Evolutionary conservation across 2,329 filamentous ascomycete genomes (phyloP).

Genomic region (Paracorniculantispora psalliotae): DNA sequence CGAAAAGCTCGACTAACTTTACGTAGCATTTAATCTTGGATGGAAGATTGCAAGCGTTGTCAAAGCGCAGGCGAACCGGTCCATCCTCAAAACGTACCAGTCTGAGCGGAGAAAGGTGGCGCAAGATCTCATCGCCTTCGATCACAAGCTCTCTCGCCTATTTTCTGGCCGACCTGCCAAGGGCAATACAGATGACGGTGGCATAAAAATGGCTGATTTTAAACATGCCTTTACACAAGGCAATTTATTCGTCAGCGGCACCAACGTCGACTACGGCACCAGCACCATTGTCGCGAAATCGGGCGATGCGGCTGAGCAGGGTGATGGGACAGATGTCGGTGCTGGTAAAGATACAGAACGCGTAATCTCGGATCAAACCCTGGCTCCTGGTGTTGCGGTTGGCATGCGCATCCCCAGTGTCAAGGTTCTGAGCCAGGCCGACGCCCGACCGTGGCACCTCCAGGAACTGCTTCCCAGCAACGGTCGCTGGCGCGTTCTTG

Average conservation of each 20-base stretch:
- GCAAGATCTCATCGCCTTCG: constrained; percentile 60
- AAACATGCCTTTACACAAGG: constrained; percentile 56
- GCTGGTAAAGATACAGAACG: constrained; percentile 11
- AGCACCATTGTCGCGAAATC: constrained; percentile 53
- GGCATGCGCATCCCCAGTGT: constrained; percentile 56
- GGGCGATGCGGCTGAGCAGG: constrained; percentile 37
- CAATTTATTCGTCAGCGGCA: constrained; percentile 54
- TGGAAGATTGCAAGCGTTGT: constrained; percentile 50
- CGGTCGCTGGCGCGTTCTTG: constrained; percentile 53
- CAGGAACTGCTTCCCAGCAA: constrained; percentile 52
- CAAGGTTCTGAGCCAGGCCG: constrained; percentile 55
- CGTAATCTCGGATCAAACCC: constrained; percentile 17
- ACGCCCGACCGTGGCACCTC: constrained; percentile 53
- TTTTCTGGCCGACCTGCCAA: constrained; percentile 55
- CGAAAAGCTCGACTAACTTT: constrained; percentile 18
- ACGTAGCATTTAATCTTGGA: constrained; percentile 43
- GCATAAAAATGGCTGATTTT: constrained; percentile 59
- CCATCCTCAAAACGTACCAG: constrained; percentile 46
- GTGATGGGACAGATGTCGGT: constrained; percentile 38
- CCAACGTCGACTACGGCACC: constrained; percentile 53
- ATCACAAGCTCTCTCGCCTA: constrained; percentile 51
- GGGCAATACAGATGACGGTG: constrained; percentile 54
- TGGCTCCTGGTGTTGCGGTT: constrained; percentile 36
- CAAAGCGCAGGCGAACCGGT: constrained; percentile 37
- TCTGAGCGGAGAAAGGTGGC: constrained; percentile 54